Base-by-base conservation (phyloP, 768 basidiomycete genomes). In the Tricholoma furcatifolium region DNA sequence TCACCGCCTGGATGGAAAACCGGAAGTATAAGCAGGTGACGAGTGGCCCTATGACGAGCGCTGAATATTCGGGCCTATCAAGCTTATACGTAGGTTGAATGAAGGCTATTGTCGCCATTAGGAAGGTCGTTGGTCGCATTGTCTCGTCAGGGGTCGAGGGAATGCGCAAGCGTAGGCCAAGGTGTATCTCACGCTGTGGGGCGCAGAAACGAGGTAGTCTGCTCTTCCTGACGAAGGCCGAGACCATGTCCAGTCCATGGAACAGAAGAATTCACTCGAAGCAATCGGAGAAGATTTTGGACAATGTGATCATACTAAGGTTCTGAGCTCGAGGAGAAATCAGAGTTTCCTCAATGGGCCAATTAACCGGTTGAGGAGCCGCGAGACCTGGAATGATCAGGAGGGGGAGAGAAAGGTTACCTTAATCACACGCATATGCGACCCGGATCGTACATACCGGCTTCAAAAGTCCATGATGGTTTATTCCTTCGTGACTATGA, bases 221-320 rank as follows among this genome's bases (percentile, higher is more conserved):
- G 12, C 8, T 39, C 35, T 47, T 39, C 40, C 35, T 31, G 47
- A 52, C 47, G 43, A 54, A 54, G 52, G 47, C 21, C 44, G 31
- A 43, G 50, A 53, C 31, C 49, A 45, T 48, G 47, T 30, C 30
- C 21, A n/a, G n/a, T n/a, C n/a, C n/a, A n/a, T n/a, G n/a, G n/a
- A n/a, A n/a, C n/a, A n/a, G 60, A 59, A 61, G 44, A 47, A 59
- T 12, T 31, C n/a, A 12, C 57, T 53, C 40, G 46, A 54, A 56
- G 40, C 34, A 38, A 39, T 23, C 40, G 23, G 41, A 39, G 34
- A 39, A 44, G 27, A 12, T 21, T 34, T 11, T 15, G 21, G 8
- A 54, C 41, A 49, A 42, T 43, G 43, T 4, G 60, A 43, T 48
- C 31, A 45, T 34, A 46, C 6, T 30, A 32, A 12, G 51, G 47